Percentiles rank a stretch among this genome's conserved stretches.
Evolutionary conservation across 2,329 filamentous ascomycete genomes (phyloP).

Genomic region (Fusarium staphyleae): DNA sequence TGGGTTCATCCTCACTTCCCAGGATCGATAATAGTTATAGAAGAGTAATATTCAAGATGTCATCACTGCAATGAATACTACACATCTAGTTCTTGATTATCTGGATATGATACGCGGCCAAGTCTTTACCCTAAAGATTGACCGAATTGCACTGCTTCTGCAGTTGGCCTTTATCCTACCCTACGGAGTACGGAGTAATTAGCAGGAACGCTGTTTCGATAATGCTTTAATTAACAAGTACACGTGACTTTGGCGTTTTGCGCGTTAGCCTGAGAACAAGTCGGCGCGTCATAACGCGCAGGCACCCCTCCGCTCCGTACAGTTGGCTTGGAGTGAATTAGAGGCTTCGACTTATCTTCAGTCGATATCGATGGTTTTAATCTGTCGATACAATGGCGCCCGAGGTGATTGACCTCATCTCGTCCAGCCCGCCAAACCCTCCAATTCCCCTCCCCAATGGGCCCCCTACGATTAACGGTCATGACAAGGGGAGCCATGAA

Average conservation of each 20-base stretch:
- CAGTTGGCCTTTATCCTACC: too few relatives aligned
- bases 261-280: slow-evolving; percentile 11
- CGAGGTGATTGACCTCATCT: slow-evolving; percentile 48
- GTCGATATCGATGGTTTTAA: not conserved
- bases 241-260: slow-evolving; percentile 43
- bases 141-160: too few relatives aligned
- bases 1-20: too few relatives aligned
- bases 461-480: not conserved
- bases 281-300: slow-evolving; percentile 33
- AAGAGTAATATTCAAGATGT: too few relatives aligned
- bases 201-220: too few relatives aligned
- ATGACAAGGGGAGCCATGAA: not conserved
- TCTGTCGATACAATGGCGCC: slow-evolving; percentile 39
- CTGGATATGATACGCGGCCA: too few relatives aligned
- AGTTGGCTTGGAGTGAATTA: not conserved
- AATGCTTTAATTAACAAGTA: not conserved
- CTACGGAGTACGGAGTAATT: too few relatives aligned
- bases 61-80: not conserved
- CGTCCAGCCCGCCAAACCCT: slow-evolving; percentile 44
- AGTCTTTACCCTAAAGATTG: too few relatives aligned
- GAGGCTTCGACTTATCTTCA: not conserved
- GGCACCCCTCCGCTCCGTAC: slow-evolving; percentile 15
- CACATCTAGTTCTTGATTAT: not conserved
- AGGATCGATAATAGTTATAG: too few relatives aligned
- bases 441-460: slow-evolving; percentile 6